phyloP scores from a whole-genome alignment of 163 green algal genomes.

The Picocystis sp. region DNA sequence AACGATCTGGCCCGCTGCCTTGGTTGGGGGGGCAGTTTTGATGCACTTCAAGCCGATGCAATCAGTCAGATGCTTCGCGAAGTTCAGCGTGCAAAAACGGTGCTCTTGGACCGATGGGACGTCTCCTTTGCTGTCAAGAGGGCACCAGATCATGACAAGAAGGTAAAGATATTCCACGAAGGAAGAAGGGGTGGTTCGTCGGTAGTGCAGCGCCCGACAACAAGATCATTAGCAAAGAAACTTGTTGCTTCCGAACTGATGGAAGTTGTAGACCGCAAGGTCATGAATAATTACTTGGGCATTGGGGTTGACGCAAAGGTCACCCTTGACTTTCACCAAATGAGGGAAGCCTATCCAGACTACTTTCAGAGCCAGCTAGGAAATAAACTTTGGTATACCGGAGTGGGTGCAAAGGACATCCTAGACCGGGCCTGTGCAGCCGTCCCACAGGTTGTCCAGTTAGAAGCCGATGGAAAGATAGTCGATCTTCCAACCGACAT shows the following conservation, averaged over 20 bases:
- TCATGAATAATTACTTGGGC: conserved; percentile 76
- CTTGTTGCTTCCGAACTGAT: too few relatives aligned
- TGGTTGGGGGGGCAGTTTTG: conserved; percentile 37
- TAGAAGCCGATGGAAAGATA: conserved; percentile 35
- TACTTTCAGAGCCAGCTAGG: conserved; percentile 49
- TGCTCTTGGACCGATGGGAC: conserved; percentile 41
- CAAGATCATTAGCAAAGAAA: too few relatives aligned
- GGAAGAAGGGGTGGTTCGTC: too few relatives aligned
- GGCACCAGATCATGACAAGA: too few relatives aligned
- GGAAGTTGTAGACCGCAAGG: conserved; percentile 18
- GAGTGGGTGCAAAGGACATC: conserved; percentile 49
- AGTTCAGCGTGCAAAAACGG: conserved; percentile 25
- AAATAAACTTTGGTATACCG: conserved; percentile 71
- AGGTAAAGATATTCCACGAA: too few relatives aligned
- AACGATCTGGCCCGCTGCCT: conserved; percentile 60
- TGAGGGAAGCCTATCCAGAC: conserved; percentile 27
- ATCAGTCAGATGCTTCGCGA: conserved; percentile 27
- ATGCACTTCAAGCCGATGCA: conserved; percentile 10
- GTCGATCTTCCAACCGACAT: conserved; percentile 35
- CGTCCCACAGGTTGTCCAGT: conserved; percentile 19
- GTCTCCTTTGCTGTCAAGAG: conserved; percentile 18
- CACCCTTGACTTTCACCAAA: conserved; percentile 55
- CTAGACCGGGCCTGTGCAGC: conserved; percentile 32
- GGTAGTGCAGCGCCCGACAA: too few relatives aligned
- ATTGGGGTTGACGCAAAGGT: conserved; percentile 67